Percentiles rank a stretch among this genome's conserved stretches.
Evolutionary conservation across 2,329 filamentous ascomycete genomes (phyloP).

Genomic region (Claviceps monticola): DNA sequence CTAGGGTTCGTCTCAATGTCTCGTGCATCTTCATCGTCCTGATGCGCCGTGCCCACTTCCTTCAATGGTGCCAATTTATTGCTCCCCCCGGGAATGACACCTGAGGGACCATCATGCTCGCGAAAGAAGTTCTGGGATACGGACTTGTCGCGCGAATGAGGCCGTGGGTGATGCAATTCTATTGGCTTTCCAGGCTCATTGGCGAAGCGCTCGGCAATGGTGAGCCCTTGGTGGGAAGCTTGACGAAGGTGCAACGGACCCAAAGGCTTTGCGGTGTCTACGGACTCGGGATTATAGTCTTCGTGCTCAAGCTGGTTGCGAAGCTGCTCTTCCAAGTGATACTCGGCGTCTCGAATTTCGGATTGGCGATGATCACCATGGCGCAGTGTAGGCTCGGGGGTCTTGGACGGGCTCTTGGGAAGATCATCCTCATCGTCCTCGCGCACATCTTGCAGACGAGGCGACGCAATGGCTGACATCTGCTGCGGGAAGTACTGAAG

Average conservation of each 20-base stretch:
- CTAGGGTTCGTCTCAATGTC: slow-evolving; percentile 65
- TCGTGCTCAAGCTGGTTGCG: slow-evolving; percentile 67
- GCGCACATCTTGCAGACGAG: slow-evolving; percentile 56
- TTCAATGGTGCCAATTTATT: slow-evolving; percentile 27
- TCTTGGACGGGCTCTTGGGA: slow-evolving; percentile 39
- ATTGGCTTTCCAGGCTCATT: slow-evolving; percentile 39
- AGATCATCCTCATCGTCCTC: slow-evolving; percentile 54
- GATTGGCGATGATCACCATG: slow-evolving; percentile 63
- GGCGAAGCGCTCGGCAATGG: slow-evolving; percentile 36
- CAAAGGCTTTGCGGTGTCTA: slow-evolving; percentile 12
- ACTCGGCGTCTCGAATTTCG: slow-evolving; percentile 75
- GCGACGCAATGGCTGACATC: slow-evolving; percentile 41
- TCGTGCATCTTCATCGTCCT: slow-evolving; percentile 37
- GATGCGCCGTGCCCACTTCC: slow-evolving; percentile 25
- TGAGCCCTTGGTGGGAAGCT: slow-evolving; percentile 36
- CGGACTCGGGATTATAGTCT: slow-evolving; percentile 52
- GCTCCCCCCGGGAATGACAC: slow-evolving; percentile 23
- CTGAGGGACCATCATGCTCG: slow-evolving; percentile 35
- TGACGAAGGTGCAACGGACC: slow-evolving; percentile 26
- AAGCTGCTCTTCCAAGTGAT: slow-evolving; percentile 68
- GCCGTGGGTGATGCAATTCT: slow-evolving; percentile 56
- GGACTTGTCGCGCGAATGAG: slow-evolving; percentile 61
- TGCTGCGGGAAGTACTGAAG: slow-evolving; percentile 43
- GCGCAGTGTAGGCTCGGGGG: slow-evolving; percentile 33
- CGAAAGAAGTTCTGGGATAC: slow-evolving; percentile 52